Base-by-base conservation (phyloP, 2,329 filamentous ascomycete species). In the Scorias spongiosa region DNA sequence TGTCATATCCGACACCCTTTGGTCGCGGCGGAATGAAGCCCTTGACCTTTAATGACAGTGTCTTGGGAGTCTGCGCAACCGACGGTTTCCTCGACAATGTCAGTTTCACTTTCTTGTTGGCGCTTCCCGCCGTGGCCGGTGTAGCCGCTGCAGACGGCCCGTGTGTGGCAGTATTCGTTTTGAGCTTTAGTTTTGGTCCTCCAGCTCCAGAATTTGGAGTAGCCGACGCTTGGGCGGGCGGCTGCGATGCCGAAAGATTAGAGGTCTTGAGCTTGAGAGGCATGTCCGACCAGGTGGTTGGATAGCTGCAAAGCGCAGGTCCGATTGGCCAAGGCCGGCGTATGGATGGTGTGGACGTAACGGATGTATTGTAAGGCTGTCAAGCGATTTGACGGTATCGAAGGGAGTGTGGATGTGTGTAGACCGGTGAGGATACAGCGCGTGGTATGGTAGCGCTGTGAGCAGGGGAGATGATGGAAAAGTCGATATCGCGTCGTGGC, bases 1-100 rank as follows among this genome's bases (percentile, higher is more conserved):
- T 95, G 60, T 98, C 91, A 63, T 96, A 98, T 7, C 89, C 91
- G 44, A 93, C 86, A 42, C 91, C 91, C 1, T 77, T 75, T 5
- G 79, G 78, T 49, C 84, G 75, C 29, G 74, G 68, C 6, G 84
- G 81, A 1, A 76, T 71, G 49, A 78, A 74, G n/a, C 80, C 81
- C 53, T 52, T 52, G 17, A 48, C 46, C 17, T 47, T 52, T 43
- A 51, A 48, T 40, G 52, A 42, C 44, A 51, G 47, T 34, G 51
- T 49, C 38, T 51, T 53, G 30, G 54, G 41, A 2, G 53, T 40
- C 42, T 50, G 53, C 2, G 57, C 54, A 10, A 49, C 46, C 5
- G 51, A 42, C 2, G 50, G 39, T 5, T 49, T 48, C 18, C 46
- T 46, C 40, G 50, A 55, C 8, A 76, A 69, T 55, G 78, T 81